A percentile compares a stretch with the other conserved stretches of the same genome.
These are phyloP conservation scores for Martiniozyma asiatica DNA, from an alignment of 1,139 yeast species.

Conservation along the genomic window DNA sequence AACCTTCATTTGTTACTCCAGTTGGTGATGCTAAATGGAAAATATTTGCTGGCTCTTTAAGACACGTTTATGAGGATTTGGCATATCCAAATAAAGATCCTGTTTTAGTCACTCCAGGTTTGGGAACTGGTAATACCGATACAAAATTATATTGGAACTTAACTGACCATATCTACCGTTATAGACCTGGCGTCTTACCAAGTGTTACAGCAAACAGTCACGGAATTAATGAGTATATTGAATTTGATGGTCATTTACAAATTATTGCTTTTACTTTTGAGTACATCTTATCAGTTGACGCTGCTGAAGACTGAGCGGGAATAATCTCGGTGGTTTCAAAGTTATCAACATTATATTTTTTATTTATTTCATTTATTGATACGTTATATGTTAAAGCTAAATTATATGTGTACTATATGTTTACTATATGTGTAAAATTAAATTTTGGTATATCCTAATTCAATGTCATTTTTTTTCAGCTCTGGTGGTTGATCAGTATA, in stretches of 20 bases:
- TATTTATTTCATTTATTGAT: not conserved
- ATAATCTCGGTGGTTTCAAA: too few species aligned
- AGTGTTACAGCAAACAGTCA: slow-evolving; percentile 27
- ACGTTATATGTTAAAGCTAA: slow-evolving; percentile 1
- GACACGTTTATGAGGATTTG: slow-evolving; percentile 38
- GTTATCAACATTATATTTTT: too few species aligned
- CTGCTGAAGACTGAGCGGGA: slow-evolving; percentile 6
- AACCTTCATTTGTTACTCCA: slow-evolving; percentile 41
- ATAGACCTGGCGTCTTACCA: slow-evolving; percentile 27
- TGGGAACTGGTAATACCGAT: slow-evolving; percentile 77
- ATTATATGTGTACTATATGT: too few species aligned
- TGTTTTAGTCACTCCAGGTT: slow-evolving; percentile 48
- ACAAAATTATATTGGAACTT: slow-evolving; percentile 68
- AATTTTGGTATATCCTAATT: too few species aligned
- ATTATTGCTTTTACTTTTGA: slow-evolving; percentile 42
- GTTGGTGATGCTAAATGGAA: slow-evolving; percentile 31
- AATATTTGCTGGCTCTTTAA: slow-evolving; percentile 33
- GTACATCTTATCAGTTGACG: slow-evolving; percentile 12
- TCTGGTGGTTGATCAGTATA: slow-evolving; percentile 10
- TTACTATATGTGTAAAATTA: too few species aligned
- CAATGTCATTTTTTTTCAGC: not conserved
- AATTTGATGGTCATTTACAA: slow-evolving; percentile 41
- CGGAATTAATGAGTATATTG: slow-evolving; percentile 48
- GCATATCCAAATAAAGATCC: slow-evolving; percentile 32
- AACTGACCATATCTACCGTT: slow-evolving; percentile 63